Evolutionary conservation across 352 stramenopile species (phyloP).

Genomic region (Phytophthora foliorum): DNA sequence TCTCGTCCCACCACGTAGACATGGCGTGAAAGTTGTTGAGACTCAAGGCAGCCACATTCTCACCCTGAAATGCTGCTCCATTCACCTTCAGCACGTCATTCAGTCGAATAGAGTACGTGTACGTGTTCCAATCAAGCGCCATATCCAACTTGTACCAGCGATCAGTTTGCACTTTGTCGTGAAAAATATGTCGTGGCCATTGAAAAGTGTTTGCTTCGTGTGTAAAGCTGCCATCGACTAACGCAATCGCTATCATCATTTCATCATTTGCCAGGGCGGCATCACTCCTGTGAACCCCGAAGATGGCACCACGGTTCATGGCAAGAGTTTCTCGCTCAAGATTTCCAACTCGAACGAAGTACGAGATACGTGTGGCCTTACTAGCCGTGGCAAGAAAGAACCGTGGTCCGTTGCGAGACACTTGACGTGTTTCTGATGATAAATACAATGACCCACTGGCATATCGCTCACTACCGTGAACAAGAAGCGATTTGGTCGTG

Average conservation of each 20-base stretch:
- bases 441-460: constrained; percentile 41
- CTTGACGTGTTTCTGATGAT: constrained; percentile 27
- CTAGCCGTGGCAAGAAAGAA: constrained; percentile 39
- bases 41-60: constrained; percentile 63
- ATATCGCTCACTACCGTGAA: constrained; percentile 57
- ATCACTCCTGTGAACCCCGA: constrained; percentile 52
- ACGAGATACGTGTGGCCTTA: constrained; percentile 74
- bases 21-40: constrained; percentile 87
- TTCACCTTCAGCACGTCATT: constrained; percentile 91
- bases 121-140: constrained; percentile 84
- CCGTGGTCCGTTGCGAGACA: constrained; percentile 56
- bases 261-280: constrained; percentile 42
- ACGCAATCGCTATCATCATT: constrained; percentile 72
- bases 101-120: constrained; percentile 90
- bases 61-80: constrained; percentile 60
- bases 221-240: constrained; percentile 72
- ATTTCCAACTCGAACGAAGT: constrained; percentile 76
- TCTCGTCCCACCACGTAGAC: constrained; percentile 96
- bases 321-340: constrained; percentile 50
- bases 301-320: constrained; percentile 71
- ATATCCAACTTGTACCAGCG: constrained; percentile 97
- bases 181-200: constrained; percentile 58
- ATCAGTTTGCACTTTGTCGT: constrained; percentile 63
- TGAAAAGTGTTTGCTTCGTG: constrained; percentile 82
- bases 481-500: constrained; percentile 75